Percentiles rank a stretch among this genome's conserved stretches.
These are phyloP conservation scores for Hymenotorrendiella dingleyae DNA, from an alignment of 2,329 filamentous ascomycete genomes.

Conservation along the genomic window DNA sequence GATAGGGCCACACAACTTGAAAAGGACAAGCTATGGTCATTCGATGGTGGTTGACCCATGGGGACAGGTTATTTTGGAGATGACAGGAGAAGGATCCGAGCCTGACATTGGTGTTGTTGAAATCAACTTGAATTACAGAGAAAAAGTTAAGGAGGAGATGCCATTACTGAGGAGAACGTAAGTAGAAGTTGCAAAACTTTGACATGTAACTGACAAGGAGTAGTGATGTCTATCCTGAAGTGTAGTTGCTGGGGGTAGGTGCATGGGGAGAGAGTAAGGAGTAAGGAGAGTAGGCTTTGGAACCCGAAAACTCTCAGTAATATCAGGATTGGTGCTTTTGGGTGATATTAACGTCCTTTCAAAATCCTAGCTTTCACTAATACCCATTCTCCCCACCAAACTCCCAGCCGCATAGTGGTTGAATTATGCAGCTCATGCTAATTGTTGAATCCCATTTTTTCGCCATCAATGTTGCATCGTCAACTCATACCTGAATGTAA, in stretches of 20 bases:
- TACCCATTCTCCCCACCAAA: slow-evolving; percentile 11
- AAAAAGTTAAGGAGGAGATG: slow-evolving; percentile 49
- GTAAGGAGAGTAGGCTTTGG: neutral
- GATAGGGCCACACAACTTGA: slow-evolving; percentile 66
- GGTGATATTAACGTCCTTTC: slow-evolving; percentile 2
- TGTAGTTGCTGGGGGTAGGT: slow-evolving; percentile 1
- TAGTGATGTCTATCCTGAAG: slow-evolving; percentile 22
- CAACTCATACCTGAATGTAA: slow-evolving; percentile 1
- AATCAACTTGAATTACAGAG: slow-evolving; percentile 46
- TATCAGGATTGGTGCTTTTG: slow-evolving; percentile 5
- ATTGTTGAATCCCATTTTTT: slow-evolving; percentile 24
- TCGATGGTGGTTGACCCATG: slow-evolving; percentile 83
- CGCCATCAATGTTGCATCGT: slow-evolving; percentile 2
- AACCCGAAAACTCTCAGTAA: neutral
- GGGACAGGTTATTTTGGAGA: slow-evolving; percentile 66
- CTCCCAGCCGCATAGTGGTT: slow-evolving; percentile 26
- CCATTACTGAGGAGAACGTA: slow-evolving; percentile 46
- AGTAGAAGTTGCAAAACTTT: slow-evolving; percentile 8
- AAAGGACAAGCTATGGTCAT: slow-evolving; percentile 76
- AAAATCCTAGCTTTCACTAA: neutral
- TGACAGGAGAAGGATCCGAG: slow-evolving; percentile 44
- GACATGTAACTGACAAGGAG: neutral
- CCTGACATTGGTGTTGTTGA: slow-evolving; percentile 44
- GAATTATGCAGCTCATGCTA: slow-evolving; percentile 20
- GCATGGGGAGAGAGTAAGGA: neutral